Conservation (phyloP, 352 stramenopile genomes). For the Sclerospora graminicola region DNA sequence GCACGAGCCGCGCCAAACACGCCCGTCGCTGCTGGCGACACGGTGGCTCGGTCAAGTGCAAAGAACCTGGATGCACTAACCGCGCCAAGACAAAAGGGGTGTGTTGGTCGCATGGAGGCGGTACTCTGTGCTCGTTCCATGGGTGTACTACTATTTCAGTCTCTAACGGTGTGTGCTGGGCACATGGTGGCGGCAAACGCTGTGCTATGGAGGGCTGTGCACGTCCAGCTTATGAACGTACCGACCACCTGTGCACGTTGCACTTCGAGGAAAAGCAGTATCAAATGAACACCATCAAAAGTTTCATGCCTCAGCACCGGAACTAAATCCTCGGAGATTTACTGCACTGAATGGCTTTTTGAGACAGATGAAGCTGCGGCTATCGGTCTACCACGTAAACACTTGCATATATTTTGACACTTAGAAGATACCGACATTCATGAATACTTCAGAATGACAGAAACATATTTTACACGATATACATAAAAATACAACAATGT, state of each 20-base stretch:
- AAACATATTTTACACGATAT: too few species aligned
- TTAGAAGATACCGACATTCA: too few species aligned
- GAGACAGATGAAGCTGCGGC: too few species aligned
- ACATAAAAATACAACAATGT: too few species aligned
- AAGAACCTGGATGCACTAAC: slow-evolving; percentile 36
- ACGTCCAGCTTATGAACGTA: slow-evolving; percentile 41
- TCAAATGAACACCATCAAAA: too few species aligned
- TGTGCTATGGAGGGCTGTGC: slow-evolving; percentile 58
- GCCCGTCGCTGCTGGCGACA: slow-evolving; percentile 42
- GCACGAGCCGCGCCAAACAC: slow-evolving; percentile 42
- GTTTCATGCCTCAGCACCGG: too few species aligned
- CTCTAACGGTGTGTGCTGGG: slow-evolving; percentile 52
- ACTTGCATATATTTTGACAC: too few species aligned
- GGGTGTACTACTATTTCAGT: slow-evolving; percentile 38
- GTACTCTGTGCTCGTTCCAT: slow-evolving; percentile 34
- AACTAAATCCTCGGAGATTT: too few species aligned
- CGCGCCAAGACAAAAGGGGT: slow-evolving; percentile 50
- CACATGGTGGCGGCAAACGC: slow-evolving; percentile 79
- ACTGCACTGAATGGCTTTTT: too few species aligned
- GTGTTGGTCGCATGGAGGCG: slow-evolving; percentile 52
- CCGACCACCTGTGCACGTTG: slow-evolving; percentile 39
- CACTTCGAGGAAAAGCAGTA: slow-evolving; percentile 39
- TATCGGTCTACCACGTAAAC: too few species aligned
- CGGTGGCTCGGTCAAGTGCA: slow-evolving; percentile 53
- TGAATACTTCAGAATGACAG: too few species aligned